These are phyloP conservation scores for Venturia carpophila DNA, from an alignment of 2,329 filamentous ascomycete species.

Conservation along the genomic window DNA sequence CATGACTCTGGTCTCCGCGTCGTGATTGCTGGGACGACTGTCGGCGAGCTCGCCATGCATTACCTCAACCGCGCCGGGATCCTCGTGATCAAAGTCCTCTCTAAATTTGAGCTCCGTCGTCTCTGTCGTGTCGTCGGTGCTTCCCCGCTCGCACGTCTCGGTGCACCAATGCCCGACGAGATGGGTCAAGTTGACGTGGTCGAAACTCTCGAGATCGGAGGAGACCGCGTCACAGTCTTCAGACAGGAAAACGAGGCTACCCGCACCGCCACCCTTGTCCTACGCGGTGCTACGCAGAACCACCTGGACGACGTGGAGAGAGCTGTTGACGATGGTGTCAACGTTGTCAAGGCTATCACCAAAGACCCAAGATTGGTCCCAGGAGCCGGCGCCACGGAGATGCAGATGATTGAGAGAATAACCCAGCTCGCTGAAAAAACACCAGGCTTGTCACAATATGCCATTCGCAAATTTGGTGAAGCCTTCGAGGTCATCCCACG, in stretches of 20 bases:
- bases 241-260: constrained; percentile 90
- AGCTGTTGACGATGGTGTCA: constrained; percentile 95
- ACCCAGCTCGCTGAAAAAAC: constrained; percentile 87
- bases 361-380: constrained; percentile 85
- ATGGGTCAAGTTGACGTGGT: constrained; percentile 94
- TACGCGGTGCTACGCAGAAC: constrained; percentile 94
- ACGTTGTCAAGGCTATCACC: constrained; percentile 97
- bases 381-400: constrained; percentile 88
- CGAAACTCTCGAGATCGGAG: constrained; percentile 94
- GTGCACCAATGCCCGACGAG: constrained; percentile 99
- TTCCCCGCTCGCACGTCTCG: constrained; percentile 88
- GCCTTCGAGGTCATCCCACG: constrained; percentile 96
- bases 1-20: constrained; percentile 90
- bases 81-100: constrained; percentile 90
- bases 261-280: constrained; percentile 85
- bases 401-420: constrained; percentile 88
- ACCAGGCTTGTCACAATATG: constrained; percentile 85
- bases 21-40: constrained; percentile 82
- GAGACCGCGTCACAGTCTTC: constrained; percentile 97
- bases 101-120: constrained; percentile 93
- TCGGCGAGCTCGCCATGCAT: constrained; percentile 92
- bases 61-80: constrained; percentile 98
- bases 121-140: constrained; percentile 94
- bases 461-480: constrained; percentile 95
- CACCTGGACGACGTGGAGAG: constrained; percentile 95